Evolutionary conservation across 2,329 filamentous ascomycete genomes (phyloP).

Genomic region (Xylaria sp.): DNA sequence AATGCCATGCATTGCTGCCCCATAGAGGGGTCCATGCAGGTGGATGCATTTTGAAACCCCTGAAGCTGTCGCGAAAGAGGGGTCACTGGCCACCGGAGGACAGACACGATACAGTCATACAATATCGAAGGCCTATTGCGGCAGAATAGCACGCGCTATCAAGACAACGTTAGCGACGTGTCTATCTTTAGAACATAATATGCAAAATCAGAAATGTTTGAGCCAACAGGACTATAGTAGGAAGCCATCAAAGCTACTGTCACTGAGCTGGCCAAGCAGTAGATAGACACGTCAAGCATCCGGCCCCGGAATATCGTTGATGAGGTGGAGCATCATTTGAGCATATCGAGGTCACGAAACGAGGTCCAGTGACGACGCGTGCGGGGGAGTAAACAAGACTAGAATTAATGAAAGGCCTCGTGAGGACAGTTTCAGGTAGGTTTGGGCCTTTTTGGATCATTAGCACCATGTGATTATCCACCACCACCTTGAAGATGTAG

Average conservation of each 20-base stretch:
- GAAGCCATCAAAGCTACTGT: slow-evolving; percentile 11
- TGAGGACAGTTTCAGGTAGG: slow-evolving; percentile 1
- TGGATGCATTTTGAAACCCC: slow-evolving; percentile 26
- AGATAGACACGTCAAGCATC: slow-evolving; percentile 31
- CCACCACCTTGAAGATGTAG: neutral
- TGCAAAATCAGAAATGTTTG: neutral
- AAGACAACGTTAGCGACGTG: slow-evolving; percentile 24
- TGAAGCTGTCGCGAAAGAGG: slow-evolving; percentile 29
- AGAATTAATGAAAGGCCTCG: neutral
- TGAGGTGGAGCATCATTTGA: slow-evolving; percentile 22
- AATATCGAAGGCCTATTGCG: slow-evolving; percentile 26
- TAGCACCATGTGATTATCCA: slow-evolving; percentile 1
- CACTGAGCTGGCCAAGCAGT: slow-evolving; percentile 10
- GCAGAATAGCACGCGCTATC: slow-evolving; percentile 13
- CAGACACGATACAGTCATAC: slow-evolving; percentile 36
- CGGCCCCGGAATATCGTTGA: slow-evolving; percentile 21
- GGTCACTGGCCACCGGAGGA: slow-evolving; percentile 28
- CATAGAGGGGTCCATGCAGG: slow-evolving; percentile 38
- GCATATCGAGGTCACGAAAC: slow-evolving; percentile 22
- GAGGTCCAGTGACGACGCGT: slow-evolving; percentile 18
- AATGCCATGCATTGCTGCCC: slow-evolving; percentile 41
- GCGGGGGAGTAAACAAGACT: slow-evolving; percentile 11
- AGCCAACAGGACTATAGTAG: slow-evolving; percentile 12
- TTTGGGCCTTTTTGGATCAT: neutral
- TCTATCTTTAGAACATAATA: slow-evolving; percentile 17